These are phyloP conservation scores for Auriculariales sp. DNA, from an alignment of 768 basidiomycete genomes.

Conservation along the genomic window DNA sequence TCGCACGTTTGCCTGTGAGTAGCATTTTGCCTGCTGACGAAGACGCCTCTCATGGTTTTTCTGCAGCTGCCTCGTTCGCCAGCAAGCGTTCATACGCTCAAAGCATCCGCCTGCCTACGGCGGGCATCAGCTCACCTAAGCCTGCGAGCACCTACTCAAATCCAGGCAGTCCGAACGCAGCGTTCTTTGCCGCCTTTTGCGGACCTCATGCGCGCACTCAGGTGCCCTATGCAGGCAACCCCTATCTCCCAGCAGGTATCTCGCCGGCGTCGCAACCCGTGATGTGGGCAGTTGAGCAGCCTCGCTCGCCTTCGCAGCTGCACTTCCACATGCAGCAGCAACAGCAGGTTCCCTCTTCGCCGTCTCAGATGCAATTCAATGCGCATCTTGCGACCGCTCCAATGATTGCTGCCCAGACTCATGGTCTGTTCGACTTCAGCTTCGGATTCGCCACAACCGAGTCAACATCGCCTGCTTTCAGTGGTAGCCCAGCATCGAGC, in stretches of 20 bases:
- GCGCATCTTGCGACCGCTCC: too few species aligned
- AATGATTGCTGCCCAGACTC: background rate
- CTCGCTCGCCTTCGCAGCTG: background rate
- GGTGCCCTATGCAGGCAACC: too few species aligned
- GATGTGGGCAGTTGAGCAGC: background rate
- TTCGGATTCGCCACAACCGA: background rate
- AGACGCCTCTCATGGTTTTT: background rate
- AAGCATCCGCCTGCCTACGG: background rate
- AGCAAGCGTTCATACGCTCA: background rate
- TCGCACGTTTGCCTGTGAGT: background rate
- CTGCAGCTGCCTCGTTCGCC: background rate
- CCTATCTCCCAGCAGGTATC: too few species aligned
- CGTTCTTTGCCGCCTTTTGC: background rate
- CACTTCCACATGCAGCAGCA: background rate
- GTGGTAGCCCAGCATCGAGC: too few species aligned
- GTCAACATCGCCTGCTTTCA: too few species aligned
- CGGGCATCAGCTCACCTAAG: background rate
- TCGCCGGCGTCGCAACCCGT: background rate
- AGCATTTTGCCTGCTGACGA: too few species aligned
- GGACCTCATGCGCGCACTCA: background rate
- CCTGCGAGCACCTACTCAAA: too few species aligned
- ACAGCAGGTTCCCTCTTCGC: too few species aligned
- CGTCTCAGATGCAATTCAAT: background rate
- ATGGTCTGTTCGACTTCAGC: background rate
- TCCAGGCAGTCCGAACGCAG: background rate